These are phyloP conservation scores for Baudoinia panamericana DNA, from an alignment of 495 filamentous ascomycete genomes.

Conservation along the genomic window DNA sequence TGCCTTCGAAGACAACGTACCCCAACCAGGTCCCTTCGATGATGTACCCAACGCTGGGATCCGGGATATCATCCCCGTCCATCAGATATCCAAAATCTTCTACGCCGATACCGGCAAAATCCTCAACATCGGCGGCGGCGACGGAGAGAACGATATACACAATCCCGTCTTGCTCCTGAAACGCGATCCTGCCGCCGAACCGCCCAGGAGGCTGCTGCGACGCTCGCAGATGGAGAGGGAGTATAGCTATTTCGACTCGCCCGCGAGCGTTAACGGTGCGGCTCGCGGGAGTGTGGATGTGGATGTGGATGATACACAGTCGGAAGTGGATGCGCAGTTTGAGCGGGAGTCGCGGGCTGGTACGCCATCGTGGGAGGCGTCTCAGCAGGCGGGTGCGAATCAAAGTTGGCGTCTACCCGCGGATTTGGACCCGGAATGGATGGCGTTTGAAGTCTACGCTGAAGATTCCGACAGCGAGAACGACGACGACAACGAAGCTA, in stretches of 20 bases:
- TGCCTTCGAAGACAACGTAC: conserved; percentile 53
- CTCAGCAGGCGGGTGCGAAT: background rate
- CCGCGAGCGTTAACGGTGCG: conserved; percentile 15
- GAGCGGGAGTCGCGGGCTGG: conserved; percentile 32
- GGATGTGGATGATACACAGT: conserved; percentile 34
- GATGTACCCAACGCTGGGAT: conserved; percentile 65
- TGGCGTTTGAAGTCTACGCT: conserved; percentile 79
- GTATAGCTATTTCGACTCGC: conserved; percentile 7
- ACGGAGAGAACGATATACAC: conserved; percentile 65
- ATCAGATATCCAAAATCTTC: conserved; percentile 91
- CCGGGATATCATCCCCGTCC: conserved; percentile 70
- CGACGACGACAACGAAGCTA: conserved; percentile 38
- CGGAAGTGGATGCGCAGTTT: conserved; percentile 57
- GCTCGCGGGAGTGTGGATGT: conserved; percentile 3
- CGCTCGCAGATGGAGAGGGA: conserved; percentile 33
- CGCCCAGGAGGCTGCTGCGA: conserved; percentile 48
- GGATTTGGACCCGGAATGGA: conserved; percentile 85
- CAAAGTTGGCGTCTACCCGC: conserved; percentile 54
- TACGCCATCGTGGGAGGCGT: background rate
- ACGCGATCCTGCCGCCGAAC: conserved; percentile 61
- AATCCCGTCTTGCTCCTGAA: conserved; percentile 81
- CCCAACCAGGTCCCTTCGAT: conserved; percentile 51
- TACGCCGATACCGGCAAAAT: conserved; percentile 94
- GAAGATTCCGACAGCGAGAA: conserved; percentile 43
- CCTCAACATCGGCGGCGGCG: conserved; percentile 71